Percentiles rank a stretch among this genome's conserved stretches.
These are phyloP conservation scores for Aspergillus sp. DNA, from an alignment of 2,329 filamentous ascomycete genomes.

Conservation along the genomic window DNA sequence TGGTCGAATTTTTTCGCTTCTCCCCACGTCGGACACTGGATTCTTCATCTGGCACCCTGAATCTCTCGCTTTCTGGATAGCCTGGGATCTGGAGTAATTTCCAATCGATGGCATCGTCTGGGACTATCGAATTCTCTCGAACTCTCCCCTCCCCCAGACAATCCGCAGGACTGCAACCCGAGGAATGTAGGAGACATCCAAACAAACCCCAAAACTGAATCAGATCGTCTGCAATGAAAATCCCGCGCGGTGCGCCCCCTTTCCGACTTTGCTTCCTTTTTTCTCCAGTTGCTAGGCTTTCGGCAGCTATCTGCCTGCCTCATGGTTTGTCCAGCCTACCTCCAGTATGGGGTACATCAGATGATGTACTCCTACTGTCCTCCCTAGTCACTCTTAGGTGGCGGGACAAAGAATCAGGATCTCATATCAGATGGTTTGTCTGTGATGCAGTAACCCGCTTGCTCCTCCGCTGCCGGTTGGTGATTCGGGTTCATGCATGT, in stretches of 20 bases:
- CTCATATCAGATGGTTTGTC: not conserved
- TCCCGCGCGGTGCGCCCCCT: not conserved
- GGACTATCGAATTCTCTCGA: not conserved
- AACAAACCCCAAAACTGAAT: not conserved
- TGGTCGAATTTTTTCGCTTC: slow-evolving; percentile 8
- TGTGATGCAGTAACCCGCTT: slow-evolving; percentile 8
- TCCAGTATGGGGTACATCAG: not conserved
- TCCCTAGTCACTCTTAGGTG: not conserved
- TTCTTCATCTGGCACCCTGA: not conserved
- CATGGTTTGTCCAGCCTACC: not conserved
- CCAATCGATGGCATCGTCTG: not conserved
- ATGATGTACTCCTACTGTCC: not conserved
- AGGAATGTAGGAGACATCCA: not conserved
- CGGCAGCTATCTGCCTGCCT: slow-evolving; percentile 7
- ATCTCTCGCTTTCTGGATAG: not conserved
- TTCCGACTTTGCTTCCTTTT: not conserved
- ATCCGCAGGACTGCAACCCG: not conserved
- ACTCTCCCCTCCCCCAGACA: not conserved
- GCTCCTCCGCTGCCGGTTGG: not conserved
- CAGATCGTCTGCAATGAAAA: not conserved
- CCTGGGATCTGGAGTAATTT: not conserved
- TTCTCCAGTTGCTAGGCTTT: slow-evolving; percentile 6
- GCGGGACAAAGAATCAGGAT: not conserved
- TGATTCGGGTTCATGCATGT: slow-evolving; percentile 1
- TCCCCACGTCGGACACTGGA: not conserved